Conservation (phyloP, 352 stramenopile genomes). For the Saprolegnia parasitica region DNA sequence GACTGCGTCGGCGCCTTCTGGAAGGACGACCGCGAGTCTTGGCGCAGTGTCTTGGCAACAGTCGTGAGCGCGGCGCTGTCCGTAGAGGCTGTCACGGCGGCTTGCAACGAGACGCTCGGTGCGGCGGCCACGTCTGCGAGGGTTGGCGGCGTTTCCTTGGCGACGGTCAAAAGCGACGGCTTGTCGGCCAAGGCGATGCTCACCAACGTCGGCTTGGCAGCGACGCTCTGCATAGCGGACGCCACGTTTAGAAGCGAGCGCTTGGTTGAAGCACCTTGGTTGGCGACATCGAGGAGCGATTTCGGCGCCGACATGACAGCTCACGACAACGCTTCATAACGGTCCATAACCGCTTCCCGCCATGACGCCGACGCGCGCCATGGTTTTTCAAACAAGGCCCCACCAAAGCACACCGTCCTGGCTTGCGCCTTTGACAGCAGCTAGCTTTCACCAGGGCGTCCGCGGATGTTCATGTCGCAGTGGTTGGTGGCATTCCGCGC, state of each 20-base stretch:
- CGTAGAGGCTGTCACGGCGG: neutral
- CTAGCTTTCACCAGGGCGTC: neutral
- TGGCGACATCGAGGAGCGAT: conserved; percentile 17
- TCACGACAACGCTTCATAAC: too few relatives aligned
- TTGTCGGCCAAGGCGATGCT: neutral
- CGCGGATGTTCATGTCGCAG: neutral
- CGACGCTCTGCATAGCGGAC: neutral
- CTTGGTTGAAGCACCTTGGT: neutral
- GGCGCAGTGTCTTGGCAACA: conserved; percentile 16
- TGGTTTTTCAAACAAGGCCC: neutral
- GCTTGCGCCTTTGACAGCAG: neutral
- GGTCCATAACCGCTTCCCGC: neutral
- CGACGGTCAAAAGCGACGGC: conserved; percentile 47
- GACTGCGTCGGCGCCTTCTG: conserved; percentile 27
- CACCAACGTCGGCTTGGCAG: neutral
- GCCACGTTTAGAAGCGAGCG: neutral
- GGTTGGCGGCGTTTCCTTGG: conserved; percentile 31
- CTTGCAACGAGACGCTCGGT: neutral
- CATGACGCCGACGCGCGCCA: neutral
- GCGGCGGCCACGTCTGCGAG: neutral
- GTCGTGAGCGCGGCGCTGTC: neutral
- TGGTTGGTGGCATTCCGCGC: neutral
- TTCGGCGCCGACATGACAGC: neutral
- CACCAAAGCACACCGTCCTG: neutral
- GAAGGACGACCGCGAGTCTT: neutral